These are phyloP conservation scores for Wickerhamomyces mucosus DNA, from an alignment of 805 yeast genomes.

Conservation along the genomic window DNA sequence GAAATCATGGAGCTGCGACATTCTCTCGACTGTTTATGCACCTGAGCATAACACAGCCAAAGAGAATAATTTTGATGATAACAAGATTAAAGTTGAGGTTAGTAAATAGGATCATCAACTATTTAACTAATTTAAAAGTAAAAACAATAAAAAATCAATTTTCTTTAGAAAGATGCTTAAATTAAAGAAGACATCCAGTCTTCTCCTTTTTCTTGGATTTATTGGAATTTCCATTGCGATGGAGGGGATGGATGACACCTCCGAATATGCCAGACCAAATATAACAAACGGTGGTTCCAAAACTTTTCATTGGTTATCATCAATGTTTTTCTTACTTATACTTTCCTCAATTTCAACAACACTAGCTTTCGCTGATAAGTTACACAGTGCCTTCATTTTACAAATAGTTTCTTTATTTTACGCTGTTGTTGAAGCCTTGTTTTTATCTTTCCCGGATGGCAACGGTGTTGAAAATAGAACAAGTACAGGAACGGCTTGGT, in stretches of 20 bases:
- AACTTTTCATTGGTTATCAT: constrained; percentile 55
- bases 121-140: too few species aligned
- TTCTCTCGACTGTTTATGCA: too few species aligned
- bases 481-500: constrained; percentile 61
- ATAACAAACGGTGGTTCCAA: constrained; percentile 40
- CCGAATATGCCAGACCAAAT: constrained; percentile 25
- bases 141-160: too few species aligned
- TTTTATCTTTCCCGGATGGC: constrained; percentile 54
- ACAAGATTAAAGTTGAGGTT: too few species aligned
- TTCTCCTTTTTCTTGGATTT: too few species aligned
- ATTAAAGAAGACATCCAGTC: too few species aligned
- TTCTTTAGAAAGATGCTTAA: too few species aligned
- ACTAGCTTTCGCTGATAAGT: constrained; percentile 44
- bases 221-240: too few species aligned
- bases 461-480: constrained; percentile 60
- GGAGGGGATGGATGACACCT: constrained; percentile 24
- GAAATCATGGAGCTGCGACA: too few species aligned
- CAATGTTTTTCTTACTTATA: constrained; percentile 37
- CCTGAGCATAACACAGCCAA: too few species aligned
- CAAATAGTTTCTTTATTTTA: constrained; percentile 41
- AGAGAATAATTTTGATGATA: too few species aligned
- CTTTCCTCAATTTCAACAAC: constrained; percentile 48
- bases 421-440: constrained; percentile 44
- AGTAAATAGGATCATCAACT: too few species aligned
- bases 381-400: constrained; percentile 33